These are phyloP conservation scores for Arthrobotrys musiformis DNA, from an alignment of 2,329 filamentous ascomycete species.

Conservation along the genomic window DNA sequence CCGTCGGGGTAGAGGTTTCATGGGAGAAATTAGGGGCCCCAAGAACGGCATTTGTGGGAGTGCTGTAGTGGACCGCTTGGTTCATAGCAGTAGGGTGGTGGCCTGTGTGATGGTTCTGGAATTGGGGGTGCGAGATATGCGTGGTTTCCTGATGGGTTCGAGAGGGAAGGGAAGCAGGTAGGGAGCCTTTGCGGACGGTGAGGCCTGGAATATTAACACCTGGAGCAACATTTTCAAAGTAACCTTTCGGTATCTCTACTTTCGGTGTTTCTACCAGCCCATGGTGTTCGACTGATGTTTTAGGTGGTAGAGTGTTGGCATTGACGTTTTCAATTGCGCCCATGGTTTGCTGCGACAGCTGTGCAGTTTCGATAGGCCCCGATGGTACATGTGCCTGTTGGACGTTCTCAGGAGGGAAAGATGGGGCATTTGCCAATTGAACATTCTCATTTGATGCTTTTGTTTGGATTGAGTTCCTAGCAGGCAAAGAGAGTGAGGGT, in stretches of 20 bases:
- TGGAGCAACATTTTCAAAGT: constrained; percentile 32
- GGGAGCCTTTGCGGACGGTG: constrained; percentile 14
- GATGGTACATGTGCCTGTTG: neutral
- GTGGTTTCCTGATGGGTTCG: neutral
- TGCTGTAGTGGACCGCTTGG: constrained; percentile 19
- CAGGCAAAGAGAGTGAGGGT: neutral
- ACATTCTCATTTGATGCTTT: neutral
- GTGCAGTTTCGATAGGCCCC: neutral
- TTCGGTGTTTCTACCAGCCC: neutral
- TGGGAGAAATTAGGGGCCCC: neutral
- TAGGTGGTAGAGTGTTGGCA: neutral
- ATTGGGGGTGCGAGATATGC: neutral
- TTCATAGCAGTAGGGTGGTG: constrained; percentile 1
- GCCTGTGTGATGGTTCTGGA: constrained; percentile 23
- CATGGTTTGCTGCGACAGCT: neutral
- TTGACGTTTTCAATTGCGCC: neutral
- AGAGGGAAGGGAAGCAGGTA: neutral
- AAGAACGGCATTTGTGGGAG: neutral
- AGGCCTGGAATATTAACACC: constrained; percentile 35
- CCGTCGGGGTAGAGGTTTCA: constrained; percentile 19
- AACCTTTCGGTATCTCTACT: constrained; percentile 14
- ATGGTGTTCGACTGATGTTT: neutral
- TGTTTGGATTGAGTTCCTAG: neutral
- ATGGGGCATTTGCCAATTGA: neutral
- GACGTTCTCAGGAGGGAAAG: neutral